Conservation (phyloP, 805 yeast species). For the Suhomyces emberorum region DNA sequence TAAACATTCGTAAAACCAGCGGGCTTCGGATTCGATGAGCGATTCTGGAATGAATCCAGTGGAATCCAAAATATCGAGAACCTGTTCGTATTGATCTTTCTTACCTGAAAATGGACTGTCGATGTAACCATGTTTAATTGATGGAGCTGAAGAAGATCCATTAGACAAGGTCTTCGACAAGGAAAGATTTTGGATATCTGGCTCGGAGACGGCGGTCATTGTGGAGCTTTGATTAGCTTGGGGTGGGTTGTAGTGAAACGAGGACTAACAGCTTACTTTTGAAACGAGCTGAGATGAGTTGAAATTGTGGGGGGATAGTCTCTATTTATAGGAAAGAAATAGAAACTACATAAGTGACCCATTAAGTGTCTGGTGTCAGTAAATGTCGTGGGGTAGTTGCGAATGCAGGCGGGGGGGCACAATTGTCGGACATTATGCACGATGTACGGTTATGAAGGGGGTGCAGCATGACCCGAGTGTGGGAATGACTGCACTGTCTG, state of each 20-base stretch:
- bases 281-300: neutral
- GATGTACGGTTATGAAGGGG: too few species aligned
- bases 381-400: too few species aligned
- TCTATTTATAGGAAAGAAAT: neutral
- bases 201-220: conserved; percentile 10
- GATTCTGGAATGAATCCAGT: conserved; percentile 88
- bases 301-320: neutral
- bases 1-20: conserved; percentile 81
- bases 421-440: too few species aligned
- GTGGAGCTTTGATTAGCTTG: neutral
- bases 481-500: too few species aligned
- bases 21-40: conserved; percentile 79
- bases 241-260: neutral
- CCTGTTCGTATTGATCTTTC: conserved; percentile 74
- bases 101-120: conserved; percentile 76
- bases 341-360: too few species aligned
- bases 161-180: conserved; percentile 26
- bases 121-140: conserved; percentile 59
- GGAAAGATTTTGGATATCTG: conserved; percentile 21
- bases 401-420: too few species aligned
- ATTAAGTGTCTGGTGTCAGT: too few species aligned
- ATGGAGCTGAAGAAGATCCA: conserved; percentile 24
- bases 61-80: conserved; percentile 74
- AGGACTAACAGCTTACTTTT: too few species aligned
- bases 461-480: too few species aligned